These are phyloP conservation scores for Chloris gayana DNA, from an alignment of 176 grass and related monocot species.

Conservation along the genomic window DNA sequence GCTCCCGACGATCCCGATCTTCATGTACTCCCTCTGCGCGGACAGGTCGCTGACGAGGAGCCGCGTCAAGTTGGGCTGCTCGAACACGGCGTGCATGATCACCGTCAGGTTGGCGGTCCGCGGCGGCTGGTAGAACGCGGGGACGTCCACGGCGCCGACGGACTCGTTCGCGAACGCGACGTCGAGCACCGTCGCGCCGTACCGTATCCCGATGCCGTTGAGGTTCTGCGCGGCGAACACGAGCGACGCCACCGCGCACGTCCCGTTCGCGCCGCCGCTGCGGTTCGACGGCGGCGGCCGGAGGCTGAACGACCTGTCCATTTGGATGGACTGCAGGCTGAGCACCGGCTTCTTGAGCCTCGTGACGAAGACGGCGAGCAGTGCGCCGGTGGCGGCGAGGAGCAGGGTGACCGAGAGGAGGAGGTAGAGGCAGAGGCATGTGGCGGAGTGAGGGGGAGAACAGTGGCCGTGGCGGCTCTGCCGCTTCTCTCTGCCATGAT, in stretches of 20 bases:
- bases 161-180: constrained; percentile 62
- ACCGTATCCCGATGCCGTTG: constrained; percentile 82
- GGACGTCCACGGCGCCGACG: constrained; percentile 67
- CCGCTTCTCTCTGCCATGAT: constrained; percentile 22
- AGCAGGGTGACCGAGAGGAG: constrained; percentile 50
- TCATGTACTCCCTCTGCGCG: constrained; percentile 44
- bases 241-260: constrained; percentile 67
- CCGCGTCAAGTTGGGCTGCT: constrained; percentile 49
- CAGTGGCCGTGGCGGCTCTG: constrained; percentile 38
- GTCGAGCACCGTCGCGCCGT: constrained; percentile 56
- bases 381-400: constrained; percentile 37
- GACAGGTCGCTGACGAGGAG: constrained; percentile 55
- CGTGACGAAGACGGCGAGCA: constrained; percentile 57
- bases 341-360: constrained; percentile 81
- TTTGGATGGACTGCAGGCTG: constrained; percentile 64
- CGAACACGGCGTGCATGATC: constrained; percentile 62
- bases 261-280: constrained; percentile 33
- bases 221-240: constrained; percentile 66
- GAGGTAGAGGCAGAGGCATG: constrained; percentile 52
- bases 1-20: constrained; percentile 62
- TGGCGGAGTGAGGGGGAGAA: constrained; percentile 15
- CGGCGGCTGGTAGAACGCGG: constrained; percentile 82
- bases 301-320: constrained; percentile 62
- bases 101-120: constrained; percentile 63
- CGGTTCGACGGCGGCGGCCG: constrained; percentile 30